These are phyloP conservation scores for Ambrosia hybrid DNA, from an alignment of 140 eudicot species.

Conservation along the genomic window DNA sequence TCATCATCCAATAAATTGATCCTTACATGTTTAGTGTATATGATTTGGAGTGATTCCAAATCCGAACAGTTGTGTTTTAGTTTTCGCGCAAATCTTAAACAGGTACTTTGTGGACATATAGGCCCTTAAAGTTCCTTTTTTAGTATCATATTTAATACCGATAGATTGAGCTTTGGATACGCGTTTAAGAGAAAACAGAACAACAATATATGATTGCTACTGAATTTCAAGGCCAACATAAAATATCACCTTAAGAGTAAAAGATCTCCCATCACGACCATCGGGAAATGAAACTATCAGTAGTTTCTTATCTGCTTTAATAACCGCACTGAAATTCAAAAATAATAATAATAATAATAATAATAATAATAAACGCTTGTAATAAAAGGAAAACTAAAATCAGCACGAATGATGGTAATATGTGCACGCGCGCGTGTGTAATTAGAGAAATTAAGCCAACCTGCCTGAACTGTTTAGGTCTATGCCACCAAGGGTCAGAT, in stretches of 20 bases:
- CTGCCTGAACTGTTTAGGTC: slow-evolving; percentile 99
- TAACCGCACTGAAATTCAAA: slow-evolving; percentile 68
- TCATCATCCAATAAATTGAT: no score
- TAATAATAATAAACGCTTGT: slow-evolving; percentile 8
- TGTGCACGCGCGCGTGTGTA: not conserved
- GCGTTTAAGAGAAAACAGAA: slow-evolving; percentile 9
- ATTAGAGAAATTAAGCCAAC: slow-evolving; percentile 53
- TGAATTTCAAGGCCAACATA: not conserved
- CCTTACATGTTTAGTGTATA: no score
- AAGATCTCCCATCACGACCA: slow-evolving; percentile 82
- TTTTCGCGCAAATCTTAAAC: slow-evolving; percentile 18
- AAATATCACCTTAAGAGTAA: slow-evolving; percentile 85
- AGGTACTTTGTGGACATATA: not conserved
- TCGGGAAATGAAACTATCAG: slow-evolving; percentile 85
- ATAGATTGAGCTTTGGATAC: not conserved
- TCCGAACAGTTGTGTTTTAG: no score
- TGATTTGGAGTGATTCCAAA: no score
- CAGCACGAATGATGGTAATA: not conserved
- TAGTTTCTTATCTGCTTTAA: slow-evolving; percentile 85
- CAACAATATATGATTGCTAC: not conserved
- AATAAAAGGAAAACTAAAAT: not conserved
- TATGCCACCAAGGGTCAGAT: slow-evolving; percentile 97
- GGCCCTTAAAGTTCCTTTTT: not conserved
- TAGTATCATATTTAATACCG: not conserved
- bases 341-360: not conserved